Evolutionary conservation across 176 grass and related monocot species (phyloP).

Genomic region (Eremochloa ophiuroides): DNA sequence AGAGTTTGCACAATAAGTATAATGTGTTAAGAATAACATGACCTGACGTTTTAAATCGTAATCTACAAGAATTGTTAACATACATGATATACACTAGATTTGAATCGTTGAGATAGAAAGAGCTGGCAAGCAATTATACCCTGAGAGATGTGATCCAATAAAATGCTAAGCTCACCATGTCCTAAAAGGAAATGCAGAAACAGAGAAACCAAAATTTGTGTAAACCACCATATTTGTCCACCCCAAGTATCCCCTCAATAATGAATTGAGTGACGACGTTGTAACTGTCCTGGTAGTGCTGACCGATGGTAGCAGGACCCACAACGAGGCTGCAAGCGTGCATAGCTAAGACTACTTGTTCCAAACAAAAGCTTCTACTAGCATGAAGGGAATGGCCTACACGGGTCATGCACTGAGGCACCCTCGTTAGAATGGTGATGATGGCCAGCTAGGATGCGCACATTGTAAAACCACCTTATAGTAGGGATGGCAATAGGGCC

Average conservation of each 20-base stretch:
- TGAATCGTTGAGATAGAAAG: not conserved
- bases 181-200: not conserved
- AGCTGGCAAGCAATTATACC: not conserved
- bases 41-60: not conserved
- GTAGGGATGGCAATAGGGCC: no score
- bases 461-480: no score
- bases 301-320: not conserved
- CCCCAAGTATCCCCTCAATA: not conserved
- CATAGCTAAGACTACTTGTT: not conserved
- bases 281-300: not conserved
- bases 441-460: no score
- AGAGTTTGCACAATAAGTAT: not conserved
- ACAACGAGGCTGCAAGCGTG: not conserved
- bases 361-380: not conserved
- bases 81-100: not conserved
- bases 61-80: not conserved
- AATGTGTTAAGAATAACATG: not conserved
- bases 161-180: not conserved
- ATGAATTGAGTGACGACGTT: not conserved
- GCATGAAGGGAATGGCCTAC: not conserved
- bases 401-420: not conserved
- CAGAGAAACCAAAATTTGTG: not conserved
- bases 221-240: not conserved
- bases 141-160: not conserved
- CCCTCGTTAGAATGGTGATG: not conserved